Base-by-base conservation (phyloP, 1,139 yeast genomes). In the Geotrichum reessii region DNA sequence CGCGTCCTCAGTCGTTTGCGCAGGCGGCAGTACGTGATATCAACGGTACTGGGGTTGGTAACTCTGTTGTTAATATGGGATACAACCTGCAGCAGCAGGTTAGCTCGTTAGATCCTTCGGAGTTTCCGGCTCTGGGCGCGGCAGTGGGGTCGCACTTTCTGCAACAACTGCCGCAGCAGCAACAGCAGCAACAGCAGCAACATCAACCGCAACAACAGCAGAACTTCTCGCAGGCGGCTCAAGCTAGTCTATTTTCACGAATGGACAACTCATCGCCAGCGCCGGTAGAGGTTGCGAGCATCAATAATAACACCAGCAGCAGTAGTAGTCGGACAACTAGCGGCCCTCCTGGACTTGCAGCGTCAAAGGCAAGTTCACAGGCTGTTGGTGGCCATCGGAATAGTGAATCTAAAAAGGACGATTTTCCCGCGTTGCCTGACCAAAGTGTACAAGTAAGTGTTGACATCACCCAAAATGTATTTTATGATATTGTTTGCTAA, bases 101-200 rank as follows among this genome's bases (percentile, higher is more conserved):
- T 46, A 61, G 51, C 6, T 55, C 68, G 3, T 60, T 65, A 22
- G 69, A 68, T 55, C 60, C 63, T 27, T 60, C 66, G 46, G 71
- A 71, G 40, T 71, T 70, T 56, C 72, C 73, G 8, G 67, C 71
- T 4, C 57, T 71, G 54, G 63, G 67, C 1, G 53, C 66, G 2
- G 58, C 65, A 1, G 61, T 55, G 4, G 63, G 61, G 9, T 56
- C 59, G 37, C 61, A 58, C 12, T 55, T 47, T 31, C 58, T 60
- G 11, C 53, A 55, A 9, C 57, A 50, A 40, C 55, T 37, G 25
- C 37, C 47, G 55, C 55, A 55, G 11, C 47, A 50, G 9, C 46
- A 50, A 37, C 50, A 46, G n/a, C 37, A 54, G 2, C 53, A 50
- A 21, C 58, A 52, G 27, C 56, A 52, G 49, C 24, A 52, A 52